Conservation (phyloP, 2,329 filamentous ascomycete genomes). For the Stemphylium beticola region DNA sequence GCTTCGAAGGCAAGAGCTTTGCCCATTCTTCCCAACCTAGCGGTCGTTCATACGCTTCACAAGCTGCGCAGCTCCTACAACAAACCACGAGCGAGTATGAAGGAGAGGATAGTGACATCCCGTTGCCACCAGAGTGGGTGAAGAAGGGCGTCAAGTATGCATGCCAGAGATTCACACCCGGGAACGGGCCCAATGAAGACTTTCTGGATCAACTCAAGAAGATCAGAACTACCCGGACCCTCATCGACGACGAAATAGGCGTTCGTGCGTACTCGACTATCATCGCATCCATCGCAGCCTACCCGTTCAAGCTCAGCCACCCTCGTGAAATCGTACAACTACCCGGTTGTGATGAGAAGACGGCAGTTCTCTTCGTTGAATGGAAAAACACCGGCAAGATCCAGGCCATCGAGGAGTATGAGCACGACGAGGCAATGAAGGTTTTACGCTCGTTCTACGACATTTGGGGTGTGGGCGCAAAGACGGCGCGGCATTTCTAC, state of each 20-base stretch:
- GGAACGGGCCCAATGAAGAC: conserved; percentile 70
- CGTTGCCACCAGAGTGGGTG: conserved; percentile 73
- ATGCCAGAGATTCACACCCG: conserved; percentile 78
- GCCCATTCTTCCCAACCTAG: conserved; percentile 27
- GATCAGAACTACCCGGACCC: conserved; percentile 72
- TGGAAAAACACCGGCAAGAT: conserved; percentile 70
- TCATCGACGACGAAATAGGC: conserved; percentile 78
- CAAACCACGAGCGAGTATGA: conserved; percentile 83
- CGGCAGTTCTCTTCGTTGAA: conserved; percentile 77
- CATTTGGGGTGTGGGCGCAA: conserved; percentile 91
- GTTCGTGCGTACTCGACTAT: conserved; percentile 86
- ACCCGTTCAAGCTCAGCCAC: conserved; percentile 66
- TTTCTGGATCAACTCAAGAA: conserved; percentile 79
- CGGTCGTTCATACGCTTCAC: conserved; percentile 18
- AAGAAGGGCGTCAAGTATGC: conserved; percentile 70
- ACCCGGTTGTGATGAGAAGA: conserved; percentile 82
- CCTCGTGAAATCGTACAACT: conserved; percentile 58
- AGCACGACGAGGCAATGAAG: conserved; percentile 67
- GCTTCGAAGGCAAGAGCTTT: conserved; percentile 44
- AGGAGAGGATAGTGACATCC: conserved; percentile 59
- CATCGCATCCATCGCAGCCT: conserved; percentile 83
- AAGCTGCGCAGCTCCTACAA: conserved; percentile 59
- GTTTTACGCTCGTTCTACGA: conserved; percentile 75
- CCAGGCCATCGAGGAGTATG: conserved; percentile 67
- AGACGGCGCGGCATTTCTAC: conserved; percentile 82